Conservation (phyloP, 1,284 basidiomycete species). For the Erythrobasidium hasegawianum region DNA sequence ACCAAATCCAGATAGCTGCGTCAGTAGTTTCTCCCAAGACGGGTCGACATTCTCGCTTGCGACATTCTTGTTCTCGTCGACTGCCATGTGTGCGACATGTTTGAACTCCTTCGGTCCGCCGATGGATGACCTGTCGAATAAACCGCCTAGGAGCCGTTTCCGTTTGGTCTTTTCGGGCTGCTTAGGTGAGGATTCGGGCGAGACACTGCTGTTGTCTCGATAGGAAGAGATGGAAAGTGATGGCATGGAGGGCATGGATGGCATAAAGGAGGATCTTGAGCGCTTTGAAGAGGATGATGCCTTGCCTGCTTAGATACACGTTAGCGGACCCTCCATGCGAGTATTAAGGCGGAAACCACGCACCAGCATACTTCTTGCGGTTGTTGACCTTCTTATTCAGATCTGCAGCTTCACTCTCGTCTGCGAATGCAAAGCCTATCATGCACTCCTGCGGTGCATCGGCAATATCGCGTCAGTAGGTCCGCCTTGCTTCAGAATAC, state of each 20-base stretch:
- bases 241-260: conserved; percentile 25
- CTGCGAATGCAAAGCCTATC: conserved; percentile 86
- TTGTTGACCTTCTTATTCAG: conserved; percentile 81
- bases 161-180: conserved; percentile 58
- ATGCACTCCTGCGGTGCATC: conserved; percentile 62
- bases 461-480: background rate
- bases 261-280: background rate
- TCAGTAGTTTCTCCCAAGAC: conserved; percentile 78
- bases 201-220: conserved; percentile 17
- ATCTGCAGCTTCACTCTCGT: conserved; percentile 79
- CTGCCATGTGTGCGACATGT: conserved; percentile 94
- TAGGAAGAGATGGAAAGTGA: conserved; percentile 7
- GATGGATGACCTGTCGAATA: conserved; percentile 86
- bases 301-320: background rate
- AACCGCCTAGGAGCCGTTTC: conserved; percentile 61
- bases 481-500: background rate
- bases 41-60: conserved; percentile 84
- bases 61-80: conserved; percentile 79
- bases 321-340: background rate
- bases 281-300: conserved; percentile 1
- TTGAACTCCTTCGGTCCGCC: conserved; percentile 74
- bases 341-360: conserved; percentile 42
- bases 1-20: conserved; percentile 66
- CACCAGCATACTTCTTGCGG: conserved; percentile 62
- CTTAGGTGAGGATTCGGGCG: conserved; percentile 35